Evolutionary conservation across 2,329 filamentous ascomycete species (phyloP), one percentile per base, ranked within the genome.

Genomic region (Coccinonectria pachysandricola): DNA sequence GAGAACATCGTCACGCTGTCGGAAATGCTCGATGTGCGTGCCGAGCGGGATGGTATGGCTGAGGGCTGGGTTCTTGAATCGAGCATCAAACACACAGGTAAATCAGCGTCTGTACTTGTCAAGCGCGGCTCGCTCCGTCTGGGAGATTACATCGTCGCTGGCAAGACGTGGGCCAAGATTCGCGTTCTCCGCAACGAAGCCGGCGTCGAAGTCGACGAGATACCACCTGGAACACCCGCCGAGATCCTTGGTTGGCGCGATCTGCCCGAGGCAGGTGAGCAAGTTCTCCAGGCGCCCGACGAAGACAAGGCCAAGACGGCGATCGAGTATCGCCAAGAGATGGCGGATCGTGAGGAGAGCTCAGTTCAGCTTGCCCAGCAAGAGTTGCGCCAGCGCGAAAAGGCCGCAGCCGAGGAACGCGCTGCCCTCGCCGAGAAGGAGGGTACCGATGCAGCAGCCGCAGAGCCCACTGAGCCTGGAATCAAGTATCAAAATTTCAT

Each of bases 51-150:
- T 35, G 81, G 85, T 12, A 70, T 73, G 49, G 84, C 79, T 6
- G 91, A 98, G 59, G 91, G 91, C 10, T 95, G 87, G 84, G 70
- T 98, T 11, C 70, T 98, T 5, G 91, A 98, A 60, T 85, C 84
- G 20, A 84, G 82, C 28, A 81, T 92, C 10, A 95, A 93, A 59
- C 71, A 74, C 11, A 71, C 77, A 19, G 91, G 91, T 19, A 83
- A 83, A 40, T 79, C 83, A 7, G 91, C 91, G 4, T 95, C 91
- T 0, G 71, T 95, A 1, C 75, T 98, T 5, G 77, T 98, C 27
- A 81, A 85, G 41, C 76, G 84, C 31, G 91, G 91, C 24, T 96
- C 87, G 0, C 65, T 98, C 20, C 74, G 75, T 6, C 65, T 69
- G 1, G 91, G 91, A 11, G 80, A 92, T 51, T 67, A 82, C 30